Conservation (phyloP, 345 rosid species). For the Populus nigra region DNA sequence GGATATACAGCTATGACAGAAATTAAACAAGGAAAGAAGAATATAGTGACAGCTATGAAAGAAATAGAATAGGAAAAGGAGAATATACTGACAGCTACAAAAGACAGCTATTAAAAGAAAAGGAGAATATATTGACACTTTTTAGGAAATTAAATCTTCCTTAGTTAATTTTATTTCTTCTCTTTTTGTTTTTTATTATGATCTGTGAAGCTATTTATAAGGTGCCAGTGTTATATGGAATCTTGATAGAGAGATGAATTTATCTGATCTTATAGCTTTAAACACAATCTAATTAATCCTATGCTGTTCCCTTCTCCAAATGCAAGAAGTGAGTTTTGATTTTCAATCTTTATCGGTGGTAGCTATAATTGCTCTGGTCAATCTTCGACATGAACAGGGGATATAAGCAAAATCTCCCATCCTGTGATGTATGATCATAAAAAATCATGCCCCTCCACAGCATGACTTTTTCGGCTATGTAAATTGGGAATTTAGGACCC, state of each 20-base stretch:
- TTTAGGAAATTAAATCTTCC: too few relatives aligned
- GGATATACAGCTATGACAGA: too few relatives aligned
- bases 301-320: not conserved
- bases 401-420: conserved; percentile 6
- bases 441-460: conserved; percentile 15
- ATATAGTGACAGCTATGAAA: too few relatives aligned
- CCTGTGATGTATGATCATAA: conserved; percentile 8
- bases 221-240: too few relatives aligned
- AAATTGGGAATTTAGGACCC: conserved; percentile 4
- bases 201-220: too few relatives aligned
- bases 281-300: not conserved
- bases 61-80: too few relatives aligned
- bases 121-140: too few relatives aligned
- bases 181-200: too few relatives aligned
- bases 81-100: too few relatives aligned
- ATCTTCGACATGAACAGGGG: not conserved
- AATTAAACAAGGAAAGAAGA: too few relatives aligned
- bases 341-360: not conserved
- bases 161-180: too few relatives aligned
- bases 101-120: too few relatives aligned
- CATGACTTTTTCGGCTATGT: conserved; percentile 7
- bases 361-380: not conserved
- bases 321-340: not conserved
- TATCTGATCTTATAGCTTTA: not conserved
- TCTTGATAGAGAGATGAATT: not conserved